These are phyloP conservation scores for Fragaria iinumae DNA, from an alignment of 306 rosid genomes.

Conservation along the genomic window DNA sequence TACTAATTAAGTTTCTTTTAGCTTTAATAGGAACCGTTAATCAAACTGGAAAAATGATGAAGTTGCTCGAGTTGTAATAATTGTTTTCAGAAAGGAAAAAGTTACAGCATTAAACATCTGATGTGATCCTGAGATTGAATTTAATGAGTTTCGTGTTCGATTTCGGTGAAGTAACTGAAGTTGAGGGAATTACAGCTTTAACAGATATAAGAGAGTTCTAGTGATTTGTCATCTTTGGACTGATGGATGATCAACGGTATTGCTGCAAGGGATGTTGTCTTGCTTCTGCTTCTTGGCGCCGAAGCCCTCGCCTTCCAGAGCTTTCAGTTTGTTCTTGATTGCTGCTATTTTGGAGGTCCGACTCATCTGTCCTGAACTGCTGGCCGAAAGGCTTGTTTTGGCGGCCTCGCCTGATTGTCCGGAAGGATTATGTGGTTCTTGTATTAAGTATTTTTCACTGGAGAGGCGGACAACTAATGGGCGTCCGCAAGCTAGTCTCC, in stretches of 20 bases:
- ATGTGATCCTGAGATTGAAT: background rate
- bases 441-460: constrained; percentile 45
- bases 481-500: constrained; percentile 81
- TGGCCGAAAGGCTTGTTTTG: constrained; percentile 43
- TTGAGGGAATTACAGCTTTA: background rate
- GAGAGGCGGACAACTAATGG: constrained; percentile 86
- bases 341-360: constrained; percentile 85
- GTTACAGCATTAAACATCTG: background rate
- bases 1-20: too few species aligned
- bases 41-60: background rate
- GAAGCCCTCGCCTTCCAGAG: constrained; percentile 72
- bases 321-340: constrained; percentile 83
- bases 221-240: constrained; percentile 9
- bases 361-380: constrained; percentile 52
- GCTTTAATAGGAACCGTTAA: background rate
- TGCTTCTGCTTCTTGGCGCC: constrained; percentile 72
- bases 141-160: background rate
- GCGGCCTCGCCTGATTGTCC: constrained; percentile 41
- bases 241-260: background rate
- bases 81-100: background rate
- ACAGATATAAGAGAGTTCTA: background rate
- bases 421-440: constrained; percentile 41
- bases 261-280: constrained; percentile 39
- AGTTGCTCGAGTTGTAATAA: background rate
- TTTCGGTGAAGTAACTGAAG: background rate